Evolutionary conservation across 805 yeast species (phyloP).

Genomic region (Starmerella bombi): DNA sequence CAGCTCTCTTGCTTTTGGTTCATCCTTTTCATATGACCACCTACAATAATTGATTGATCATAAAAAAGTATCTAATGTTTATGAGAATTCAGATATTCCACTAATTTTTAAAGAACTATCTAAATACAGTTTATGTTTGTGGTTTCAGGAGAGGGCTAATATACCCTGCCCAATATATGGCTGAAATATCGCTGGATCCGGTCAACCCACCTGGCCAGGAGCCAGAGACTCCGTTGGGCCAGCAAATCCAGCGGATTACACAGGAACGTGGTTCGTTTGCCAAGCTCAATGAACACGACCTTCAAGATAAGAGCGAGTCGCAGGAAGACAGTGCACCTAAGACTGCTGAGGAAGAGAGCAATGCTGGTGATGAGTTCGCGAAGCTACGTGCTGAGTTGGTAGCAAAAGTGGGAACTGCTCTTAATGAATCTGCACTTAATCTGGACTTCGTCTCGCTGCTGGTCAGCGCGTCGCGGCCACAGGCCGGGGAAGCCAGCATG

Average conservation of each 20-base stretch:
- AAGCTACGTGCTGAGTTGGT: constrained; percentile 22
- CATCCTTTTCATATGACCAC: too few species aligned
- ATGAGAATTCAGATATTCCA: too few species aligned
- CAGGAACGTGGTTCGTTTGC: constrained; percentile 48
- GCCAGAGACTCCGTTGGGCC: constrained; percentile 21
- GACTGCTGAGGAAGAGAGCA: constrained; percentile 13
- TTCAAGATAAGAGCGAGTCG: constrained; percentile 1
- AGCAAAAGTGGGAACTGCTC: constrained; percentile 37
- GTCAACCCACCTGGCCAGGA: constrained; percentile 1
- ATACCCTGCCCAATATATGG: too few species aligned
- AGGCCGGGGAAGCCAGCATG: constrained; percentile 76
- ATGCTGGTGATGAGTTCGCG: constrained; percentile 11
- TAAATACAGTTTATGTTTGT: too few species aligned
- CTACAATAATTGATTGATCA: too few species aligned
- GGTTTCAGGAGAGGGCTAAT: too few species aligned
- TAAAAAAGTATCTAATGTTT: too few species aligned
- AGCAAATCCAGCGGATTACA: constrained; percentile 44
- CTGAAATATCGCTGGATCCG: background rate
- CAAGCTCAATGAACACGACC: constrained; percentile 42
- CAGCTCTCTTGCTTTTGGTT: too few species aligned
- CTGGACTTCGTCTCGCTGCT: constrained; percentile 77
- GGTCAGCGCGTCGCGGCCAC: constrained; percentile 68
- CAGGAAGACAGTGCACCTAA: constrained; percentile 20
- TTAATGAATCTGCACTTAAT: constrained; percentile 79
- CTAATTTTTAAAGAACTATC: too few species aligned